Conservation (phyloP, 2,329 filamentous ascomycete genomes). For the Penicillium sp. region DNA sequence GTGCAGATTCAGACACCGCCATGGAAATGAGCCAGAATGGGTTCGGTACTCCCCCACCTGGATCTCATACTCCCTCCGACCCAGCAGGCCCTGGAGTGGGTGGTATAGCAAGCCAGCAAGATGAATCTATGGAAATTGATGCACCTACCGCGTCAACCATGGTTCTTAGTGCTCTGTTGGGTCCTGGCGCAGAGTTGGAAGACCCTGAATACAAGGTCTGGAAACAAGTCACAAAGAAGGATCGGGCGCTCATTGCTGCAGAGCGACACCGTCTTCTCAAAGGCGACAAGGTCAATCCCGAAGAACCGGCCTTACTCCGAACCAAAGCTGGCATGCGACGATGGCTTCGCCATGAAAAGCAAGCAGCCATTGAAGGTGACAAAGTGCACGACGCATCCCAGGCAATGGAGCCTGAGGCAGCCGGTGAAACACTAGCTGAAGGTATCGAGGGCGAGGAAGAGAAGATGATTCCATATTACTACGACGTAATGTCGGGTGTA, state of each 20-base stretch:
- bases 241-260: conserved; percentile 80
- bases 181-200: conserved; percentile 79
- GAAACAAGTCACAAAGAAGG: conserved; percentile 98
- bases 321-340: conserved; percentile 87
- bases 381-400: conserved; percentile 48
- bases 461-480: conserved; percentile 87
- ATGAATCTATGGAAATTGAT: conserved; percentile 85
- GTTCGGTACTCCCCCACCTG: conserved; percentile 77
- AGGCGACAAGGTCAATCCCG: conserved; percentile 77
- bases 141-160: conserved; percentile 65
- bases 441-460: conserved; percentile 91
- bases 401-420: conserved; percentile 51
- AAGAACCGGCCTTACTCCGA: conserved; percentile 83
- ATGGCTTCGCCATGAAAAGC: conserved; percentile 77
- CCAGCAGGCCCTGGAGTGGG: conserved; percentile 65
- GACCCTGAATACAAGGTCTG: conserved; percentile 92
- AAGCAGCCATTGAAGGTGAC: conserved; percentile 59
- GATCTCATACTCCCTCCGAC: conserved; percentile 74
- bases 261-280: conserved; percentile 85
- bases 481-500: conserved; percentile 80
- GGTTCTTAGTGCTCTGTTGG: conserved; percentile 64
- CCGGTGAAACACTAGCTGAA: conserved; percentile 79
- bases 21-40: conserved; percentile 79
- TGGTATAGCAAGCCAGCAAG: conserved; percentile 69
- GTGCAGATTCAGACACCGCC: conserved; percentile 70